These are phyloP conservation scores for Pseudozyma sp. DNA, from an alignment of 1,284 basidiomycete genomes.

Conservation along the genomic window DNA sequence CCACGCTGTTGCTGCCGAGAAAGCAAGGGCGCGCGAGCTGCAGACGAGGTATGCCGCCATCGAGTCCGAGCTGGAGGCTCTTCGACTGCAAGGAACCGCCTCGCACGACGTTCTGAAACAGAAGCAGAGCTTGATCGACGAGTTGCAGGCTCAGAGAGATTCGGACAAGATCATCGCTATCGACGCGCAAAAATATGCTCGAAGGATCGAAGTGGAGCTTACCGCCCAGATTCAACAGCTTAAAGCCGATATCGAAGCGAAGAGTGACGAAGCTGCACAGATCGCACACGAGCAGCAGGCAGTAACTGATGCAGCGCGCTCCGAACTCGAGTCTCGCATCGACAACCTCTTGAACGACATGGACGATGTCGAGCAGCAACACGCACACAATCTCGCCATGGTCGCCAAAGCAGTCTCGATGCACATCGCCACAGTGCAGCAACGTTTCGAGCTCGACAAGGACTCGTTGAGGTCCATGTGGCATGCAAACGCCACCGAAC, in stretches of 20 bases:
- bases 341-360: conserved; percentile 18
- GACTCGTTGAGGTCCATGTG: conserved; percentile 4
- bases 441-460: conserved; percentile 8
- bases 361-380: conserved; percentile 23
- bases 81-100: conserved; percentile 13
- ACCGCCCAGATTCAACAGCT: conserved; percentile 28
- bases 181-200: conserved; percentile 41
- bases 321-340: conserved; percentile 15
- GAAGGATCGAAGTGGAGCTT: conserved; percentile 35
- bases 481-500: conserved; percentile 20
- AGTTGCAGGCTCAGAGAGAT: conserved; percentile 31
- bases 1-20: conserved; percentile 11
- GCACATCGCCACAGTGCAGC: conserved; percentile 13
- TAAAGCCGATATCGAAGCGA: conserved; percentile 11
- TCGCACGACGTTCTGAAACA: conserved; percentile 19
- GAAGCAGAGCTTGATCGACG: conserved; percentile 26
- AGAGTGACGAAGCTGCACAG: conserved; percentile 9
- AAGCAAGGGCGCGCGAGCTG: conserved; percentile 10
- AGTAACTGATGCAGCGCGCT: conserved; percentile 6
- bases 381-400: conserved; percentile 34
- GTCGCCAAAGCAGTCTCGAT: conserved; percentile 33
- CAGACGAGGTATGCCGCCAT: conserved; percentile 8
- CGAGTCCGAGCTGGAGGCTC: conserved; percentile 15
- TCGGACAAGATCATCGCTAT: conserved; percentile 40
- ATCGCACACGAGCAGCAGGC: conserved; percentile 9